A percentile compares a stretch with the other conserved stretches of the same genome.
Conservation (phyloP, 352 stramenopile genomes). For the Phytophthora vignae region DNA sequence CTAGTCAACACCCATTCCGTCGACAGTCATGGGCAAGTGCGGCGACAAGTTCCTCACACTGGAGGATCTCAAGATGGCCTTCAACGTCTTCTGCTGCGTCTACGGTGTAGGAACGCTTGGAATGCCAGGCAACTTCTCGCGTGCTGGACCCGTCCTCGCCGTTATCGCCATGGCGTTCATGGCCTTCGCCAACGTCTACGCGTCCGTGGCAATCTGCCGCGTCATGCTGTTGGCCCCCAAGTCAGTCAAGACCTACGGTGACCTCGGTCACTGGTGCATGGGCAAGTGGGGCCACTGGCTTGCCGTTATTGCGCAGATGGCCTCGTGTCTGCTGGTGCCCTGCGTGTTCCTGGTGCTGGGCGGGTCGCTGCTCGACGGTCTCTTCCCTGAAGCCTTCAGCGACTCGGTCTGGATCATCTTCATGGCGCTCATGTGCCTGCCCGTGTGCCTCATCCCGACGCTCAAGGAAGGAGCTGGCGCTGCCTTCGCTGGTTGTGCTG, state of each 20-base stretch:
- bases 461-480: conserved; percentile 58
- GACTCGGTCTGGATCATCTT: conserved; percentile 62
- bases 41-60: conserved; percentile 22
- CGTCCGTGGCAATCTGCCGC: conserved; percentile 53
- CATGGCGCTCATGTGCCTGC: conserved; percentile 57
- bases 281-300: conserved; percentile 59
- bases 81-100: conserved; percentile 22
- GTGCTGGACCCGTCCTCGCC: too few species aligned
- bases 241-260: conserved; percentile 57
- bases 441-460: conserved; percentile 61
- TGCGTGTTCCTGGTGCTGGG: conserved; percentile 34
- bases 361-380: conserved; percentile 20
- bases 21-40: conserved; percentile 1
- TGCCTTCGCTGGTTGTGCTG: conserved; percentile 56
- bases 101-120: too few species aligned
- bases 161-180: conserved; percentile 37
- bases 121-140: too few species aligned
- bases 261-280: conserved; percentile 62
- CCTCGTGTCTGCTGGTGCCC: conserved; percentile 57
- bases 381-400: conserved; percentile 35
- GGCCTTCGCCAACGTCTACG: conserved; percentile 69
- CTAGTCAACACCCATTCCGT: background rate
- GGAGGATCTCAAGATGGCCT: conserved; percentile 32
- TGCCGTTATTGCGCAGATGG: conserved; percentile 54
- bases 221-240: conserved; percentile 60